phyloP scores from a whole-genome alignment of 148 eudicot species.

The Silene latifolia region DNA sequence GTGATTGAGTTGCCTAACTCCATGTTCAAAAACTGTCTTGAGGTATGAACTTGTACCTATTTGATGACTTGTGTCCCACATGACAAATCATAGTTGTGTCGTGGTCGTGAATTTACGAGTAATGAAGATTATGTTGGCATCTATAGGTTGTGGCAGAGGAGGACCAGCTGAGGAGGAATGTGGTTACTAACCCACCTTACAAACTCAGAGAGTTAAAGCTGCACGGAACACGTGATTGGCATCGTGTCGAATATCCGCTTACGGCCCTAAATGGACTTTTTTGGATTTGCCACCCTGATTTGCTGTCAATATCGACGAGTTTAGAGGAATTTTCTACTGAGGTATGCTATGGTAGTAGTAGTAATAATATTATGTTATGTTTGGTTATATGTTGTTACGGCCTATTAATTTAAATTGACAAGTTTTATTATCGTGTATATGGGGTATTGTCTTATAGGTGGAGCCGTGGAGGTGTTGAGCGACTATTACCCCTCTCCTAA shows the following conservation, averaged over 20 bases:
- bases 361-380: too few species aligned
- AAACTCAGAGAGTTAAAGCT: too few species aligned
- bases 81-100: too few species aligned
- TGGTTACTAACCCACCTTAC: not conserved
- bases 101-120: too few species aligned
- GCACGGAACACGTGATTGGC: not conserved
- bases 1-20: too few species aligned
- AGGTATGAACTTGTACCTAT: not conserved
- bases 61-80: not conserved
- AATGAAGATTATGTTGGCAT: not conserved
- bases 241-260: not conserved
- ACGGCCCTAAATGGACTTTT: constrained; percentile 12
- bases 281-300: constrained; percentile 12
- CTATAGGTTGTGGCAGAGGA: not conserved
- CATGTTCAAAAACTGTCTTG: too few species aligned
- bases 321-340: not conserved
- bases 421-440: too few species aligned
- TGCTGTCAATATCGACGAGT: not conserved
- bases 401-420: too few species aligned
- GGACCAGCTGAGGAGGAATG: not conserved
- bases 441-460: too few species aligned
- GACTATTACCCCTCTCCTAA: too few species aligned
- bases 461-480: too few species aligned
- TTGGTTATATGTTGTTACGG: too few species aligned
- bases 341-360: not conserved